Conservation (phyloP, 2,329 filamentous ascomycete species). For the Rhytidhysteron rufulum region DNA sequence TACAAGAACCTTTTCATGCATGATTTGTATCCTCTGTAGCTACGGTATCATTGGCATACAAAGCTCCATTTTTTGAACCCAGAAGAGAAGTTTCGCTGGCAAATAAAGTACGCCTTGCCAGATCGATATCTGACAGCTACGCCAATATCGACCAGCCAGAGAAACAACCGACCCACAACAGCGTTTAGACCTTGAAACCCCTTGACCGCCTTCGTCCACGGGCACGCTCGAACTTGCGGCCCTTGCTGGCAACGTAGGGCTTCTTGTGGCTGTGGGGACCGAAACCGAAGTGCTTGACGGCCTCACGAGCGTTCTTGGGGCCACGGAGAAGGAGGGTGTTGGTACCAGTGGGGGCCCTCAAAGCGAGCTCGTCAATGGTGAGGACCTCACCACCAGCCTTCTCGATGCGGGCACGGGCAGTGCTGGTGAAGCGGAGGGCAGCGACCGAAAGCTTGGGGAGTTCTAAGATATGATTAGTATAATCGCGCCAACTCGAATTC, state of each 20-base stretch:
- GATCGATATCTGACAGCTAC: constrained; percentile 29
- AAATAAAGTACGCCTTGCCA: constrained; percentile 35
- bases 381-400: constrained; percentile 93
- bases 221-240: constrained; percentile 98
- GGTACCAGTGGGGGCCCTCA: constrained; percentile 89
- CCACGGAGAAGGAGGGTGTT: constrained; percentile 97
- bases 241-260: constrained; percentile 96
- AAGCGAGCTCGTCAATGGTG: constrained; percentile 95
- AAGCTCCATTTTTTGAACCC: constrained; percentile 35
- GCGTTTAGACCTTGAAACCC: constrained; percentile 97
- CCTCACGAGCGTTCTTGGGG: constrained; percentile 97
- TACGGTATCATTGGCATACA: constrained; percentile 30
- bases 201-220: constrained; percentile 97
- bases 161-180: constrained; percentile 27
- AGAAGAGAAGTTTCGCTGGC: constrained; percentile 27
- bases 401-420: constrained; percentile 87
- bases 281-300: constrained; percentile 98
- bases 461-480: constrained; percentile 55
- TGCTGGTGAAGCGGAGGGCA: constrained; percentile 93
- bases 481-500: not conserved
- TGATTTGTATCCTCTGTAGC: constrained; percentile 19
- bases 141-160: constrained; percentile 36
- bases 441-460: constrained; percentile 92
- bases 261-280: constrained; percentile 99
- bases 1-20: constrained; percentile 8